These are phyloP conservation scores for Candida glucosophila DNA, from an alignment of 1,139 yeast species.

Conservation along the genomic window DNA sequence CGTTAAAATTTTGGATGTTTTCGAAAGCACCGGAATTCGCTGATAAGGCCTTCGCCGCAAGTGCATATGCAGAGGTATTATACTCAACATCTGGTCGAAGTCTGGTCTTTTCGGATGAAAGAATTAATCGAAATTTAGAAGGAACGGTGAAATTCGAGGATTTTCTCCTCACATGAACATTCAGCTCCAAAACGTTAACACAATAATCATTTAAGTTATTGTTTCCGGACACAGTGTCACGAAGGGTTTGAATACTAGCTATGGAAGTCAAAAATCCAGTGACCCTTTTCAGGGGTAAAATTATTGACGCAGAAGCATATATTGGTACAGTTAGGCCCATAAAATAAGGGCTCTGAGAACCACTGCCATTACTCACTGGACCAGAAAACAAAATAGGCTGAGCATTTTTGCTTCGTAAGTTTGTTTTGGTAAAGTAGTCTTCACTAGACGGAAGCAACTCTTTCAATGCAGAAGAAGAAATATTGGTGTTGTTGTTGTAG, in stretches of 20 bases:
- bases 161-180: conserved; percentile 12
- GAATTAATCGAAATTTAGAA: conserved; percentile 23
- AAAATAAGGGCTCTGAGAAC: conserved; percentile 26
- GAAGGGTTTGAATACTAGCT: conserved; percentile 48
- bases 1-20: conserved; percentile 32
- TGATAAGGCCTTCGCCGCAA: conserved; percentile 33
- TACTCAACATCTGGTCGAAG: conserved; percentile 18
- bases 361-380: conserved; percentile 39
- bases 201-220: conserved; percentile 16
- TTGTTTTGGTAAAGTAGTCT: conserved; percentile 27
- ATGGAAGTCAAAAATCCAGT: conserved; percentile 69
- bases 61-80: conserved; percentile 20
- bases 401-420: conserved; percentile 26
- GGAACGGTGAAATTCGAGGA: conserved; percentile 15
- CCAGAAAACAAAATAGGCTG: conserved; percentile 46
- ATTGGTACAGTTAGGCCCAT: conserved; percentile 64
- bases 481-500: conserved; percentile 19
- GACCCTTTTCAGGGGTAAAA: conserved; percentile 47
- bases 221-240: conserved; percentile 25
- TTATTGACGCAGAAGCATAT: conserved; percentile 62
- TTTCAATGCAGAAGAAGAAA: conserved; percentile 23
- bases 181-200: conserved; percentile 26
- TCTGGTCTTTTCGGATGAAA: conserved; percentile 15
- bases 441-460: conserved; percentile 46
- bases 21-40: conserved; percentile 42